Base-by-base conservation (phyloP, 2,329 filamentous ascomycete species). In the Emmonsiellopsis sp. region DNA sequence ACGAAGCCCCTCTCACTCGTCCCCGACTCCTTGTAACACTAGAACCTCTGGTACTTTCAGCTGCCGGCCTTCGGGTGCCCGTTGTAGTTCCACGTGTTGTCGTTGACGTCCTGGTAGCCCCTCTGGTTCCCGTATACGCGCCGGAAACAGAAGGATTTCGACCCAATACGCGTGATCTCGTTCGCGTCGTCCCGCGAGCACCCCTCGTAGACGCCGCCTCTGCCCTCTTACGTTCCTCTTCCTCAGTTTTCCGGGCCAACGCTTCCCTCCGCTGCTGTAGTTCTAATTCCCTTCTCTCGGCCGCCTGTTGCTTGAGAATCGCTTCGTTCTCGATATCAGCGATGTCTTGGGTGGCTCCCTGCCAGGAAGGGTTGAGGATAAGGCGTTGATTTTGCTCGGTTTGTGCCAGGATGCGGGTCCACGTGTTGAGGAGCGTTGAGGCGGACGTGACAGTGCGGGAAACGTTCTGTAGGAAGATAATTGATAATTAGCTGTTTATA, bases 361-460 rank as follows among this genome's bases (percentile, higher is more conserved):
- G 86, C 90, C 92, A 98, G 55, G 83, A 78, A 1, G 89, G 87
- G 65, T 95, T 87, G 45, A 97, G 78, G 44, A 98, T 85, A 50
- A 98, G 76, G 26, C 93, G 84, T 69, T 97, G 91, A 67, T 95
- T 97, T 72, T 98, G 93, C 71, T 98, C 93, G 4, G 93, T 96
- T 70, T 98, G 93, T 6, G 89, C 93, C 10, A 98, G 81, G 60
- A 98, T 96, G 51, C 90, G 85, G 7, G 90, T 95, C 92, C 92
- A 98, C 13, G 91, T 95, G 63, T 94, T 90, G 34, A 98, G 83
- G 11, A 98, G 80, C 1, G 87, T 87, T 11, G 91, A 94, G 3
- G 93, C 90, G 53, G 91, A 92, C 60, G 81, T 80, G 42, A 97
- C 90, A 2, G 93, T 96, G 57, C 81, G 80, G 52, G 86, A 86